Evolutionary conservation across 805 yeast species (phyloP), one percentile per base, ranked within the genome.

Genomic region (Sungouiozyma ichnusensis): DNA sequence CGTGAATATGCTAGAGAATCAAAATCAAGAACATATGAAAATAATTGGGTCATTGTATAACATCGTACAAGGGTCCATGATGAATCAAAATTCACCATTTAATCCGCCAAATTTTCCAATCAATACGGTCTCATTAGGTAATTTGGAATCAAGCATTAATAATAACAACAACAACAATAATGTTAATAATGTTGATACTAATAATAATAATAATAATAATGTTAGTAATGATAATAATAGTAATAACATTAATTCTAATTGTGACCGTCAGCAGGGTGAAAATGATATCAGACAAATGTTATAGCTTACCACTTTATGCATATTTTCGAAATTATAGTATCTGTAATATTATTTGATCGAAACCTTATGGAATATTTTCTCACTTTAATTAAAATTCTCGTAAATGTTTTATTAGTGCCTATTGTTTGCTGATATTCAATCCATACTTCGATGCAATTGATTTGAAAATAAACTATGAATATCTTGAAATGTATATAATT

Each of bases 21-120:
- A 33, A 4, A 42, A 36, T 11, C 36, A 39, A 29, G 42, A 45
- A 18, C 48, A 45, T 36, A 36, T 19, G n/a, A 17, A 16, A 11
- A 16, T 40, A 13, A 33, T 43, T 20, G 40, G 40, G 33, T 24
- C 34, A 29, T 24, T 37, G 5, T 29, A 20, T 16, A 13, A 20
- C 8, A 37, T 32, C 13, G 31, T 37, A 24, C 39, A 37, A 20
- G 29, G 29, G 6, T 7, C 6, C 29, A 24, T 24, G 11, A 11
- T 24, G 29, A 24, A 24, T 11, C 29, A 24, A 24, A 11, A 11
- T 24, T 11, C 29, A 7, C 6, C 11, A 24, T 24, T 24, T 6
- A 24, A 24, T 24, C 29, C 29, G 11, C 9, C 29, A 7, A 11
- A 11, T 24, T 24, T 24, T 11, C 29, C 29, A 24, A 24, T 7